Evolutionary conservation across 2,329 filamentous ascomycete species (phyloP).

Genomic region (Albifimbria verrucaria): DNA sequence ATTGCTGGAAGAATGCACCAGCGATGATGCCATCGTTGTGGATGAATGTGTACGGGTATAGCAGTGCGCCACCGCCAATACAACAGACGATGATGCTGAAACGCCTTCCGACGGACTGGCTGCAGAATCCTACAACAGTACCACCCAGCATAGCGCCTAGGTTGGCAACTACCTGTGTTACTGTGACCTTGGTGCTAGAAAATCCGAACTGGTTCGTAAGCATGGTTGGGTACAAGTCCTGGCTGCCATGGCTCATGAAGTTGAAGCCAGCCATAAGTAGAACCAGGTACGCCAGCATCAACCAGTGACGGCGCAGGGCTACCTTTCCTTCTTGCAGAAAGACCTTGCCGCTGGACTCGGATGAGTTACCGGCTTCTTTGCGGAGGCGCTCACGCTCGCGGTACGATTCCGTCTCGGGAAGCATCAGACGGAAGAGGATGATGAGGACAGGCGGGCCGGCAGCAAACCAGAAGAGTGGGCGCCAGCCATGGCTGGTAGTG

Average conservation of each 20-base stretch:
- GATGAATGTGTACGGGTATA: slow-evolving; percentile 81
- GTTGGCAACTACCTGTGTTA: slow-evolving; percentile 71
- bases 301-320: slow-evolving; percentile 75
- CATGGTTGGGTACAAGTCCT: slow-evolving; percentile 62
- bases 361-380: slow-evolving; percentile 29
- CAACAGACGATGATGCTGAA: slow-evolving; percentile 65
- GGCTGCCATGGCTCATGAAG: slow-evolving; percentile 79
- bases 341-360: slow-evolving; percentile 42
- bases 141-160: slow-evolving; percentile 69
- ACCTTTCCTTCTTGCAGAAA: slow-evolving; percentile 77
- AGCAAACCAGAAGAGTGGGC: slow-evolving; percentile 86
- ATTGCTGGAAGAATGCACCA: slow-evolving; percentile 80
- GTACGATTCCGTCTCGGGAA: slow-evolving; percentile 78
- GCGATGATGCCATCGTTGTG: slow-evolving; percentile 64
- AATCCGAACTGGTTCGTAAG: slow-evolving; percentile 54
- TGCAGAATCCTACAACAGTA: slow-evolving; percentile 62
- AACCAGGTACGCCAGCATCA: slow-evolving; percentile 76
- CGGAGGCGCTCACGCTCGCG: slow-evolving; percentile 63
- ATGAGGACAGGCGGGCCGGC: slow-evolving; percentile 76
- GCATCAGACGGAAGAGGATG: slow-evolving; percentile 71
- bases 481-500: slow-evolving; percentile 77
- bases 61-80: slow-evolving; percentile 65
- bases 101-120: slow-evolving; percentile 66
- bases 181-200: slow-evolving; percentile 54
- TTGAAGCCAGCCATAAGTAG: slow-evolving; percentile 89